phyloP scores from a whole-genome alignment of 805 yeast species.

The Lipomyces oligophaga region DNA sequence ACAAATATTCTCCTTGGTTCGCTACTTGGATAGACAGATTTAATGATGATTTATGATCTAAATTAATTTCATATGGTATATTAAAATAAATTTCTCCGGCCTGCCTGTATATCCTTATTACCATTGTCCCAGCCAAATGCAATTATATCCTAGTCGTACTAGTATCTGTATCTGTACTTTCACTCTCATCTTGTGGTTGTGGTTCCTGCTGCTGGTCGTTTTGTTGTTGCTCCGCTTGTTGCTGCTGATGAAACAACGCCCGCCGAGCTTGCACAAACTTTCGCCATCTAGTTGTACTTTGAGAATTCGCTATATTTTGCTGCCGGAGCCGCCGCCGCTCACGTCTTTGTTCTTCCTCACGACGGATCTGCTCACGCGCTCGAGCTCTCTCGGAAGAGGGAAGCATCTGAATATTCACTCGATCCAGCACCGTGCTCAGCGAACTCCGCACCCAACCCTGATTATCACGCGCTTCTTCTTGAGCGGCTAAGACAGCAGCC shows the following conservation, averaged over 20 bases:
- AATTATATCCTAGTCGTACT: not conserved
- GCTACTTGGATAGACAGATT: no score
- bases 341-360: conserved; percentile 32
- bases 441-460: conserved; percentile 18
- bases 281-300: conserved; percentile 16
- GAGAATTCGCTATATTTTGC: conserved; percentile 20
- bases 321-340: conserved; percentile 8
- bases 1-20: no score
- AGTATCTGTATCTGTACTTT: not conserved
- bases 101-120: no score
- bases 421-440: conserved; percentile 34
- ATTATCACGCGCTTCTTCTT: not conserved
- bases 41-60: no score
- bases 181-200: conserved; percentile 1
- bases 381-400: conserved; percentile 33
- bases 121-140: no score
- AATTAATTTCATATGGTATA: no score
- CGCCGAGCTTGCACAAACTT: conserved; percentile 27
- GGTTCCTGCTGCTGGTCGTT: conserved; percentile 9
- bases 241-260: conserved; percentile 23
- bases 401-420: conserved; percentile 35
- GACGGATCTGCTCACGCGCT: conserved; percentile 32
- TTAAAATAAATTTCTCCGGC: no score
- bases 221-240: conserved; percentile 13
- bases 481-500: not conserved